Evolutionary conservation across 2,329 filamentous ascomycete genomes (phyloP), one percentile per base, ranked within the genome.

Genomic region (Aspergillus sojae): DNA sequence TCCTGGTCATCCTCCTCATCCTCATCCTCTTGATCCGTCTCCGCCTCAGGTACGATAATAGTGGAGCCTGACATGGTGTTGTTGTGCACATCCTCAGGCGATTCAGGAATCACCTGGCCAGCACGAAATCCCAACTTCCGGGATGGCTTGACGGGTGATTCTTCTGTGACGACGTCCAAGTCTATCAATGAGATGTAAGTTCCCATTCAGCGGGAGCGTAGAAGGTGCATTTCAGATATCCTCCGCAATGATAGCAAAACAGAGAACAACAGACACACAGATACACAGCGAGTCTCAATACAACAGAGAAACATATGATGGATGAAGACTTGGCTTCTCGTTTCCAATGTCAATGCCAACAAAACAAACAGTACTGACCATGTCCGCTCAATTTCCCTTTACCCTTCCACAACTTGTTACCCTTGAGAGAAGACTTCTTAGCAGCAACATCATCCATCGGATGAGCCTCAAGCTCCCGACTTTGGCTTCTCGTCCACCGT

Each of bases 401-500:
- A 23, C 32, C 50, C 50, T 60, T 54, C 52, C 39, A 19, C 6
- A 19, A 10, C 53, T 14, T 58, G 48, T 53, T 30, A 58, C 34
- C 5, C 4, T 55, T 34, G 36, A 19, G 19, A 39, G 53, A 60
- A 6, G 60, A 16, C 16, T 39, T 50, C 52, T 50, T 54, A 34
- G 16, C 48, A 50, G 36, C 30, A 21, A 36, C 36, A 30, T 53
- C 64, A 59, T 61, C 52, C 6, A 41, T n/a, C 16, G 39, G 39
- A n/a, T 45, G 57, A 9, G 64, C 56, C 46, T 68, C 74, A 11
- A 73, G 63, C 45, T 80, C 76, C 23, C 74, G 73, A 67, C 79
- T 81, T 58, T 72, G 74, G 59, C 79, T 81, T 59, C 79, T 72
- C 7, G 78, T 79, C 26, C 74, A 66, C 56, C 79, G 70, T 52